Base-by-base conservation (phyloP, 1,284 basidiomycete genomes). In the Schizophyllum amplum region DNA sequence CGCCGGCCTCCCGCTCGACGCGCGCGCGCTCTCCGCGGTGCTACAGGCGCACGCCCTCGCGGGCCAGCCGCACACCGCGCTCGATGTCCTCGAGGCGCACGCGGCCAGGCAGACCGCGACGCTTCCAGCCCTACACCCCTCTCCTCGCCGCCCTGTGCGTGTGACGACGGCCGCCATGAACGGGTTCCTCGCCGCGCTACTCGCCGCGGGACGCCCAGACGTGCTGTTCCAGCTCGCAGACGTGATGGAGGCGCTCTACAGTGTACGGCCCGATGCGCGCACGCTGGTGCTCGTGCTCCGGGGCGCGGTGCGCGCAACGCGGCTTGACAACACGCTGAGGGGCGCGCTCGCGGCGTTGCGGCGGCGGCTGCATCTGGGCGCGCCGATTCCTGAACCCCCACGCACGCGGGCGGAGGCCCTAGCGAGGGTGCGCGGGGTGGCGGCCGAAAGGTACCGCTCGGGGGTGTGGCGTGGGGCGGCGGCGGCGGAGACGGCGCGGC, bases 221-320 rank as follows among this genome's bases (percentile, higher is more conserved):
- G 67, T 77, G 1, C 76, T 84, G 1, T 86, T 85, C 65, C 71
- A 71, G 48, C 62, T 90, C 5, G 91, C 84, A 82, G 81, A 83
- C 21, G 65, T 78, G 17, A 77, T 87, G 69, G 69, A 71, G 1
- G 57, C 66, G 0, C 63, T 86, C 4, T 91, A 85, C 66, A 74
- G 70, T 6, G 71, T 84, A 0, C 63, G 69, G 1, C 86, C 84
- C 0, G 79, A 86, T 56, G 67, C 73, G 1, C 67, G 70, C 49
- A 80, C 84, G 25, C 75, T 92, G 56, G 73, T 75, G 47, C 74
- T 84, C 55, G 64, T 92, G 15, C 75, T 91, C 47, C 76, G 81
- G 51, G 74, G 82, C 0, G 84, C 83, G 0, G 72, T 82, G 1
- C 69, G 77, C n/a, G 79, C 81, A 4, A 67, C 71, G 25, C 75